Base-by-base conservation (phyloP, 2,329 filamentous ascomycete species). In the Phialocephala sp. region DNA sequence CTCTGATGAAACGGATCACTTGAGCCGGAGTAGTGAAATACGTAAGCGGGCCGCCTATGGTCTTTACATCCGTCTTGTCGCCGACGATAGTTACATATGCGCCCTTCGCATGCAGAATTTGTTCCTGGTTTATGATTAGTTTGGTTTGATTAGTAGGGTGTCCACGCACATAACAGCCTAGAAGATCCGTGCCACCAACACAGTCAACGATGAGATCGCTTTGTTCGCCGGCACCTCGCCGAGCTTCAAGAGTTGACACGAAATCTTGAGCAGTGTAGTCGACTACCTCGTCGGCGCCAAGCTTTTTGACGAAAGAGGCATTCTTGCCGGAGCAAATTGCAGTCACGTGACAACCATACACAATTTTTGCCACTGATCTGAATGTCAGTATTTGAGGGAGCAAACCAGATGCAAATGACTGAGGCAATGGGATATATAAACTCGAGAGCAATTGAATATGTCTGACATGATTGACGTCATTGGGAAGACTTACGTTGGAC, bases 181-280 rank as follows among this genome's bases (percentile, higher is more conserved):
- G 57, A 9, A 74, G 59, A 14, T 74, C 73, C 5, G 64, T 73
- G 12, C 79, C 76, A 8, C 82, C 82, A 43, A 80, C 74, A 60
- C 73, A 75, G 59, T 76, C 72, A 52, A 74, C 63, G 4, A 76
- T 32, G 4, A 75, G 63, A 59, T 74, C 73, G 24, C 64, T 72
- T 22, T 69, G 56, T 35, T 60, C 35, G 24, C 39, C 55, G 12
- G 45, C 24, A 27, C 52, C 37, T 27, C 57, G 64, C 8, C 24
- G 41, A 8, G 69, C 60, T 18, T 69, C 56, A 32, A 74, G 66
- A 39, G 62, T 55, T 47, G 69, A 45, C 1, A 63, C 15, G 1
- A 74, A 68, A 54, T 71, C 59, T 47, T 70, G 45, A 2, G 64
- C 68, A 1, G 66, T 74, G 58, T 76, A 76, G 59, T 76, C 74